Evolutionary conservation across 192 early-diverging fungal genomes (phyloP), one percentile per base, ranked within the genome.

Genomic region (Podila verticillata): DNA sequence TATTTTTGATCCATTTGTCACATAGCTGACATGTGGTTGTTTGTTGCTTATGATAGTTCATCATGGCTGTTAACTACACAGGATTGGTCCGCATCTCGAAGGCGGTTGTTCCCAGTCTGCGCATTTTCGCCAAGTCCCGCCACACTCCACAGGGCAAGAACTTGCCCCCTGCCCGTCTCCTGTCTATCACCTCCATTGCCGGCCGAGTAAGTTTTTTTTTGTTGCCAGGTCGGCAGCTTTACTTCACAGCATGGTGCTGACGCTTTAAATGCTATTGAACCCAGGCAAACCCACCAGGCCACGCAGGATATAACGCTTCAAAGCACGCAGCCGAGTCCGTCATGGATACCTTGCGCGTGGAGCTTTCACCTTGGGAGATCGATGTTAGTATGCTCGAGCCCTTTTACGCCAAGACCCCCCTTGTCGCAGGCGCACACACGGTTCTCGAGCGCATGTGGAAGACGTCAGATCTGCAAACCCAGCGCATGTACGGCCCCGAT

Each of bases 271-370:
- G 0, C 34, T 8, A 35, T 35, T 35, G 6, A 35, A 1, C 9
- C 34, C 9, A 35, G 34, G 39, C 84, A 28, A 79, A 77, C 39
- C 56, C 81, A 29, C 84, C 84, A 17, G 73, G 54, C 35, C 81
- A 82, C 60, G 84, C 75, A 0, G 84, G 80, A 12, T 85, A 78
- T 57, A 80, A 71, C 29, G 84, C 84, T 12, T 85, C 84, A 1
- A 85, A 85, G 61, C 84, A 85, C 31, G 84, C 84, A n/a, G 73
- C 81, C 19, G 84, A 85, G 39, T 81, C 84, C 0, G 82, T 85
- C 73, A 49, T 85, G 26, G 84, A 85, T 44, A 85, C 84, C 0
- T 61, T 85, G 10, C 80, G 84, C 20, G 75, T 85, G 5, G 84
- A 85, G 54, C 72, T 85, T 24, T 74, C 81, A 35, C 84, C 84